Evolutionary conservation across 352 stramenopile genomes (phyloP).

Genomic region (Pythium brassicae): DNA sequence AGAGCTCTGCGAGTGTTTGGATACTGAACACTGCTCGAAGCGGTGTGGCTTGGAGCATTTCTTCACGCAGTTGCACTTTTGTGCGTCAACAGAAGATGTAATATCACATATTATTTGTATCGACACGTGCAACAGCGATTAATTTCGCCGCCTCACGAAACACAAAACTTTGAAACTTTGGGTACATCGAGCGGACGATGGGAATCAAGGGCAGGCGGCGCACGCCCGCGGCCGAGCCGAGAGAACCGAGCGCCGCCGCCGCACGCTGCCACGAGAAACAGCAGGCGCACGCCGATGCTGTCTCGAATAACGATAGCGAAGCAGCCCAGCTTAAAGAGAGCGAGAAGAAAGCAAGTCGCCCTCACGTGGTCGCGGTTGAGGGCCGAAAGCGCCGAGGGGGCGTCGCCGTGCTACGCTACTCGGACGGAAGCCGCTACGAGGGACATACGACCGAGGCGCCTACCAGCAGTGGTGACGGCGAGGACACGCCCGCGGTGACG

Average conservation of each 20-base stretch:
- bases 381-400: conserved; percentile 36
- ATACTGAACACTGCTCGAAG: too few relatives aligned
- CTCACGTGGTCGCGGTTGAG: conserved; percentile 44
- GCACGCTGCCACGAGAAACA: conserved; percentile 15
- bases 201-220: conserved; percentile 61
- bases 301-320: neutral
- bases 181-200: conserved; percentile 22
- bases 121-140: too few relatives aligned
- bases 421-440: conserved; percentile 65
- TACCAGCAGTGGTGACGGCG: neutral
- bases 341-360: conserved; percentile 2
- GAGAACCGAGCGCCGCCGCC: conserved; percentile 6
- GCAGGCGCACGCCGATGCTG: conserved; percentile 1
- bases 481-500: conserved; percentile 22
- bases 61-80: too few relatives aligned
- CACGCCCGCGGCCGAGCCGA: conserved; percentile 20
- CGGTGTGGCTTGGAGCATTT: too few relatives aligned
- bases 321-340: neutral
- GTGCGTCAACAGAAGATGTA: too few relatives aligned
- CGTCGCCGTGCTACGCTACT: conserved; percentile 46
- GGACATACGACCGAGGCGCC: conserved; percentile 20
- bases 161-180: too few relatives aligned
- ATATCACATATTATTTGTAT: too few relatives aligned
- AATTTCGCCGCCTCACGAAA: too few relatives aligned
- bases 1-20: too few relatives aligned